Evolutionary conservation across 1,284 basidiomycete species (phyloP), one percentile per base, ranked within the genome.

Genomic region (Ceratorhiza oryzae-sativae): DNA sequence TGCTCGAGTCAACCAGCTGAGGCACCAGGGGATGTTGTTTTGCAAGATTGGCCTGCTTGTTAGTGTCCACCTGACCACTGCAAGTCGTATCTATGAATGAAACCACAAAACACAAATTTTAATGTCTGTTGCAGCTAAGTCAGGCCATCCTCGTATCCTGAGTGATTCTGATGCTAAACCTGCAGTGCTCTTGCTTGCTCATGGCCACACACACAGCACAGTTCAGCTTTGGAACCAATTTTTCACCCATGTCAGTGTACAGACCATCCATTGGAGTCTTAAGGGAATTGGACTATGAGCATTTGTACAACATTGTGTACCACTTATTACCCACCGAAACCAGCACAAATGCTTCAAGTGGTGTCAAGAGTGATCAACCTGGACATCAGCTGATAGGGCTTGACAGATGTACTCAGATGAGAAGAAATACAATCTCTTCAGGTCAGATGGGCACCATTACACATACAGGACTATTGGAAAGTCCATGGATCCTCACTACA

Each of bases 381-480:
- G 63, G 63, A 55, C 63, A 8, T n/a, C 3, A 5, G 49, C 20
- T 10, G 41, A 68, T 39, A 55, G 51, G 63, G 63, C 63, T 30
- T n/a, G 25, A 9, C 15, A 55, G 1, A 32, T 68, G 5, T 68
- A 30, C 18, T 68, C 39, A 0, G 20, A 68, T 30, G 36, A 51
- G 30, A 55, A 51, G 13, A 55, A 55, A 27, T 55, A 42, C n/a
- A 55, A 68, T 42, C 15, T 68, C 6, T 68, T 68, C 30, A 39
- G 63, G 34, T 55, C 51, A 8, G 51, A 68, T 56, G 63, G 63
- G 20, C 23, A 36, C 27, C 27, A 75, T 25, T 46, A 56, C 30
- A 32, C 34, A 39, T 68, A 36, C 34, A 41, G 39, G 36, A 56
- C n/a, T 12, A 12, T 30, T 48, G 63, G 63, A 41, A 27, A 45